Conservation (phyloP, 2,329 filamentous ascomycete genomes). For the Diaporthe sp. region DNA sequence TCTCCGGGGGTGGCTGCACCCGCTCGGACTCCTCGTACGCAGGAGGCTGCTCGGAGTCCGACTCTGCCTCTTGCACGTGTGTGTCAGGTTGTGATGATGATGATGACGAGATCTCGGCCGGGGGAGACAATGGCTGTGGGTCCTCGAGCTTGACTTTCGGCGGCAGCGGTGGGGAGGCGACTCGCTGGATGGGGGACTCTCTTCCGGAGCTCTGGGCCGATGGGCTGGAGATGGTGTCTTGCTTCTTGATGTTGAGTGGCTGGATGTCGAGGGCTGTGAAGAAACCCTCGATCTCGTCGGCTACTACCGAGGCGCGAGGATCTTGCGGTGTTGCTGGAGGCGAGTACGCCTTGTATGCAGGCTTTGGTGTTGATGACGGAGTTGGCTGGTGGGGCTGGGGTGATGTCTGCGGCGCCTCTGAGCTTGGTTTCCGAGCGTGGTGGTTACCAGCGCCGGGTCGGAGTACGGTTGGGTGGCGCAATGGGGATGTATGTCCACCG, state of each 20-base stretch:
- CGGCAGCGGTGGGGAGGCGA: conserved; percentile 35
- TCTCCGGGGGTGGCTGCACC: conserved; percentile 35
- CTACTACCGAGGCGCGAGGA: conserved; percentile 31
- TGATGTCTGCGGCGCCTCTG: conserved; percentile 10
- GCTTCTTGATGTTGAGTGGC: conserved; percentile 32
- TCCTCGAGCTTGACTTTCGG: conserved; percentile 36
- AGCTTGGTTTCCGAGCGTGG: conserved; percentile 1
- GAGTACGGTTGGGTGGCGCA: conserved; percentile 34
- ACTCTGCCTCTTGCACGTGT: background rate
- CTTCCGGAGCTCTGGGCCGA: background rate
- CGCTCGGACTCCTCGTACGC: conserved; percentile 34
- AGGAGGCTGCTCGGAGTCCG: conserved; percentile 21
- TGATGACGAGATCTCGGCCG: background rate
- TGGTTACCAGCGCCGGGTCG: conserved; percentile 33
- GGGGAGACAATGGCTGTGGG: background rate
- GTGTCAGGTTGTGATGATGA: background rate
- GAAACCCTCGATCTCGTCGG: conserved; percentile 34
- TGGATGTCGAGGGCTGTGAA: conserved; percentile 36
- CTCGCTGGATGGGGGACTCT: conserved; percentile 21
- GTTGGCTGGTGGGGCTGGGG: background rate
- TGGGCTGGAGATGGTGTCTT: conserved; percentile 14
- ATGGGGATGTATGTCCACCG: conserved; percentile 36
- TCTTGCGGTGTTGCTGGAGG: conserved; percentile 29
- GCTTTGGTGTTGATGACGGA: conserved; percentile 1
- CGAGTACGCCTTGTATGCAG: conserved; percentile 38